These are phyloP conservation scores for Debaryomyces singareniensis DNA, from an alignment of 1,139 yeast genomes.

Conservation along the genomic window DNA sequence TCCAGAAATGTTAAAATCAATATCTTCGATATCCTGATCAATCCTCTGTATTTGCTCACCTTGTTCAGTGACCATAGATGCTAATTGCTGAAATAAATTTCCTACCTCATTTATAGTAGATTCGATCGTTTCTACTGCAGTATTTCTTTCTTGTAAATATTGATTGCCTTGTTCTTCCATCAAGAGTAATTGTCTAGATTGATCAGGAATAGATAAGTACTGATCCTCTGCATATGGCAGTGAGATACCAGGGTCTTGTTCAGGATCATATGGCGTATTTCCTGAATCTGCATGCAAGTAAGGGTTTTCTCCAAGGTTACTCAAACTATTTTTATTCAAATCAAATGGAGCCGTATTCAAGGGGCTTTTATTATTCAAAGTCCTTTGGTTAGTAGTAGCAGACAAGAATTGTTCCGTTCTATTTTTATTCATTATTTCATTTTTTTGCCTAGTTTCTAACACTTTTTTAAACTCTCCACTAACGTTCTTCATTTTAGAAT, in stretches of 20 bases:
- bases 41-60: constrained; percentile 94
- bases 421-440: constrained; percentile 73
- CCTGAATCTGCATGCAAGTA: constrained; percentile 19
- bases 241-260: constrained; percentile 26
- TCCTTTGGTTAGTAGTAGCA: constrained; percentile 30
- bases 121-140: constrained; percentile 94
- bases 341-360: constrained; percentile 8
- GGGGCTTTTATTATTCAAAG: constrained; percentile 22
- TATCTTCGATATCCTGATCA: constrained; percentile 92
- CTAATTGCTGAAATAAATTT: constrained; percentile 85
- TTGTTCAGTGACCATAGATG: constrained; percentile 97
- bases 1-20: constrained; percentile 79
- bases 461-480: constrained; percentile 90
- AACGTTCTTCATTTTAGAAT: constrained; percentile 84
- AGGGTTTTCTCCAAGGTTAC: constrained; percentile 35
- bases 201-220: constrained; percentile 59
- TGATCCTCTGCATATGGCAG: constrained; percentile 17
- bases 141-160: constrained; percentile 76
- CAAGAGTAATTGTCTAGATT: constrained; percentile 66
- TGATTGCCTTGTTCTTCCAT: constrained; percentile 70
- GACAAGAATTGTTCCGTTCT: constrained; percentile 81
- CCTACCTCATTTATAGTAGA: constrained; percentile 96
- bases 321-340: constrained; percentile 3
- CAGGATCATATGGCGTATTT: constrained; percentile 26
- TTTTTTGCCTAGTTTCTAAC: constrained; percentile 77